Evolutionary conservation across 148 eudicot species (phyloP).

Genomic region (Chenopodium album): DNA sequence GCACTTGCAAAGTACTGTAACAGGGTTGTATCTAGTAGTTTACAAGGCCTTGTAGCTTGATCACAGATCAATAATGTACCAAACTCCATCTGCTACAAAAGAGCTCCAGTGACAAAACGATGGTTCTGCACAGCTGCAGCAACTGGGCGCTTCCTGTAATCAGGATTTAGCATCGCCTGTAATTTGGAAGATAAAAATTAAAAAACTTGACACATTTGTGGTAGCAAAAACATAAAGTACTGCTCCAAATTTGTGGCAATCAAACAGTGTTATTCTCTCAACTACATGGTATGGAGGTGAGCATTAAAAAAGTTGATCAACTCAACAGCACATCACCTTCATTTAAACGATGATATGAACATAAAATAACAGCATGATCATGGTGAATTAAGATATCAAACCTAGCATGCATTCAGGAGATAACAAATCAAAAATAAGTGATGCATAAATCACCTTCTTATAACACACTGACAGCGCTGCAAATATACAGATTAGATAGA

Average conservation of each 20-base stretch:
- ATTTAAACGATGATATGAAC: background rate
- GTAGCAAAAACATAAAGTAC: background rate
- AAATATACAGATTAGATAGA: background rate
- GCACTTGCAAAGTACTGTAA: background rate
- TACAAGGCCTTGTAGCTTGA: background rate
- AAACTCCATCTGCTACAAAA: conserved; percentile 38
- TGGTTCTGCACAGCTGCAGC: conserved; percentile 84
- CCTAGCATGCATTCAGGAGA: background rate
- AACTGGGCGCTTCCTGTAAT: conserved; percentile 80
- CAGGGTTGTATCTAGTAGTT: background rate
- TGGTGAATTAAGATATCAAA: background rate
- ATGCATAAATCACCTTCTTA: background rate
- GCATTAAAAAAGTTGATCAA: background rate
- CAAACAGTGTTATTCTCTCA: background rate
- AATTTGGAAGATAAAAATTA: background rate
- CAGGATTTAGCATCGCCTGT: conserved; percentile 91
- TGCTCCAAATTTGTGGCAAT: background rate
- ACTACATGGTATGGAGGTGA: background rate
- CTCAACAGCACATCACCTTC: background rate
- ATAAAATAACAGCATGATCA: background rate
- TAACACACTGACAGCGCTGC: background rate
- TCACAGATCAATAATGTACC: background rate
- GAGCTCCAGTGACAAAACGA: conserved; percentile 67
- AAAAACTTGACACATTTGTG: background rate
- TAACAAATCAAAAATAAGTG: background rate